Evolutionary conservation across 129 eudicot genomes (phyloP), one percentile per base, ranked within the genome.

Genomic region (Apium graveolens): DNA sequence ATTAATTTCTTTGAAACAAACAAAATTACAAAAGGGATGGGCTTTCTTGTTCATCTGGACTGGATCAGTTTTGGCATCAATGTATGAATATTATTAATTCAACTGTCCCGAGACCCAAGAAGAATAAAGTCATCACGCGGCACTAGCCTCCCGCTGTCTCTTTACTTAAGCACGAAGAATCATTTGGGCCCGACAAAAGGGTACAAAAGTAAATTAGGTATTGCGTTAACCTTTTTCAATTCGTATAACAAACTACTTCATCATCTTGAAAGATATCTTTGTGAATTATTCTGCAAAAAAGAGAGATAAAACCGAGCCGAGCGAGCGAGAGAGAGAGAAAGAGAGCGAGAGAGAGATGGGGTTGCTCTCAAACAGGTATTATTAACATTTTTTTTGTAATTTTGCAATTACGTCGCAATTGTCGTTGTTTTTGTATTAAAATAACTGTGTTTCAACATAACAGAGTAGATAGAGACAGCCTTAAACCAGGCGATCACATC

Each of bases 401-500:
- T 12, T 63, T 63, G 71, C 1, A 65, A 12, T 0, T 11, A 0
- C 3, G 1, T 8, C n/a, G 66, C 21, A 3, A 65, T 65, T 65
- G 37, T 27, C 29, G 37, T 31, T 32, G 17, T 11, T 60, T 62
- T 32, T 32, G 39, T 32, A 20, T 70, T 70, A 35, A 69, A 35
- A 1, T 35, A 35, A 11, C 32, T 65, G 35, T 65, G 71, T 31
- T 65, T 11, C 2, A 35, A 49, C 21, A 49, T 9, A 26, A 11
- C 88, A 93, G 96, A 76, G 79, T 91, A 77, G 80, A 86, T 41
- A 82, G 90, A 76, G 84, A 82, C 81, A 86, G 88, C 81, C 90
- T 93, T 74, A 91, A 87, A 79, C 88, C 94, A 60, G 97, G 98
- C 37, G 98, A 93, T 93, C 98, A 93, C 81, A 91, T 93, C 76